Conservation (phyloP, 2,329 filamentous ascomycete species). For the Fusarium secorum region DNA sequence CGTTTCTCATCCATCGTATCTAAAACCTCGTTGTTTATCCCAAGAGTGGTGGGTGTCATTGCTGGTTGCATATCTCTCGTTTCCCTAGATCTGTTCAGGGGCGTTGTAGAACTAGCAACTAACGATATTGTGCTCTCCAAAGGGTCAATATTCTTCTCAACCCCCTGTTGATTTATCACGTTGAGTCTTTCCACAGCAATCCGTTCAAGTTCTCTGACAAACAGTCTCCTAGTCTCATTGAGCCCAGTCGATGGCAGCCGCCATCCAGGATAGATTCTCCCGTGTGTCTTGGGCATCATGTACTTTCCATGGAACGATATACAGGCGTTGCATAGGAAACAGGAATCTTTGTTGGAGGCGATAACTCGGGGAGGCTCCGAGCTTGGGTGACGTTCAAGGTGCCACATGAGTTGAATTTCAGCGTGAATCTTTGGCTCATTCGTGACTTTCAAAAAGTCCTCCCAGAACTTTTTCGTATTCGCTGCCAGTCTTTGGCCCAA, state of each 20-base stretch:
- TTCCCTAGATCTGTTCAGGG: not conserved
- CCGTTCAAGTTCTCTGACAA: conserved; percentile 4
- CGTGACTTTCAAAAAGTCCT: not conserved
- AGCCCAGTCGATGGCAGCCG: conserved; percentile 4
- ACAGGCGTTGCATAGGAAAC: conserved; percentile 34
- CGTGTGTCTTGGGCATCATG: conserved; percentile 17
- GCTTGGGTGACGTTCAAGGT: conserved; percentile 11
- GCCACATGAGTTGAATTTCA: conserved; percentile 35
- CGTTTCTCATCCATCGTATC: not conserved
- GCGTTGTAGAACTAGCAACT: not conserved
- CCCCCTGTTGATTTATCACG: not conserved
- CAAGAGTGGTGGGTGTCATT: not conserved
- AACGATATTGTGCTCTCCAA: conserved; percentile 15
- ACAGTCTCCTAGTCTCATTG: not conserved
- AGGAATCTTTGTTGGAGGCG: conserved; percentile 33
- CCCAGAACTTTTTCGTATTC: not conserved
- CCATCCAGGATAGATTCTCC: conserved; percentile 34
- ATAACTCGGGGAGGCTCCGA: conserved; percentile 24
- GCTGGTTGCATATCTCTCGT: not conserved
- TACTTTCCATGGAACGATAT: conserved; percentile 12
- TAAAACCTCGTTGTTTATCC: not conserved
- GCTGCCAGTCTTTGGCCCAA: not conserved
- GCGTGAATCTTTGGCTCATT: conserved; percentile 26
- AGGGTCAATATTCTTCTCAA: not conserved
- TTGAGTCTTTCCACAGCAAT: not conserved